Evolutionary conservation across 495 filamentous ascomycete species (phyloP), one percentile per base, ranked within the genome.

Genomic region (Neurospora terricola): DNA sequence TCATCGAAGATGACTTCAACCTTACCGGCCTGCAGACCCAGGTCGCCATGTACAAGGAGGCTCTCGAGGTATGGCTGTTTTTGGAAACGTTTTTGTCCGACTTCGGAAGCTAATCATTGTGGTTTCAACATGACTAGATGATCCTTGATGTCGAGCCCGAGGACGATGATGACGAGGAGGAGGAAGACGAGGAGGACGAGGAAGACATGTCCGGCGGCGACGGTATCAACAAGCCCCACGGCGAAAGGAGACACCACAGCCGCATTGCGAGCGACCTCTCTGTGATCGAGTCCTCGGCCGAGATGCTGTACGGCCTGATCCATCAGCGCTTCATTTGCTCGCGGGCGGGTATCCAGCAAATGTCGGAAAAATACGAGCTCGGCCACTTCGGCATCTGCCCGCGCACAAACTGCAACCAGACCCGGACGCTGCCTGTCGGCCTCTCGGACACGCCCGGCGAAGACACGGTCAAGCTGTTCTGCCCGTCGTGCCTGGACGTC

Each of bases 1-100:
- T 99, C 80, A 98, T 99, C 77, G 96, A 99, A 82, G 96, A 99
- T 89, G 96, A 99, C 80, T 99, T 99, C 85, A 99, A 99, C 83
- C 86, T 99, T 71, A 99, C 96, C 5, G 96, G 96, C 30, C 87
- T 99, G 74, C 93, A 97, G 83, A 92, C 89, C 40, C 94, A 98
- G 83, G 96, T 99, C 70, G 92, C 94, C 72, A 98, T 97, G 94
- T 99, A 99, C 80, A 99, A 98, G 81, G 96, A 99, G 84, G 96
- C 96, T 0, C 77, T 88, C 12, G 87, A 88, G 83, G 87, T 88
- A 78, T 34, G 78, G 70, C 40, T 36, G 30, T 71, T 14, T 10
- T 27, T 34, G 70, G n/a, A 12, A 70, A 18, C 16, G 6, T 39
- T 45, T 71, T 71, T 38, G 12, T 16, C 42, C 30, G 38, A 12